Percentiles rank a stretch among this genome's conserved stretches.
Conservation (phyloP, 345 rosid species). For the Euphorbia lathyris region DNA sequence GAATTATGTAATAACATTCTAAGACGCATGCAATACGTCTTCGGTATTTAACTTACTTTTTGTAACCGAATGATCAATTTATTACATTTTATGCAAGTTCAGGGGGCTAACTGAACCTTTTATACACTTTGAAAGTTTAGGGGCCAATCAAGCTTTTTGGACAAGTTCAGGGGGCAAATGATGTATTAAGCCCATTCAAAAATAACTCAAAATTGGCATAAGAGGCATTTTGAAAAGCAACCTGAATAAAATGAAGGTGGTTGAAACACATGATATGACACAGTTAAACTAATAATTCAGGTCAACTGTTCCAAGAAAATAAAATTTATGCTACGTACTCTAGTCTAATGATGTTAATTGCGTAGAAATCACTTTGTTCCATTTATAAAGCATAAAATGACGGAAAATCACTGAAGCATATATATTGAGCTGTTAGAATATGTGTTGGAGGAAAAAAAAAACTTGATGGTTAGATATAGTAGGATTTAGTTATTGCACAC, state of each 20-base stretch:
- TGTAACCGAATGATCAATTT: too few relatives aligned
- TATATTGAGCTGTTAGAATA: background rate
- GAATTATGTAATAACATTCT: too few relatives aligned
- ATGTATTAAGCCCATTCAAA: too few relatives aligned
- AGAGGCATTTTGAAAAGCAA: too few relatives aligned
- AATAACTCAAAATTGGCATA: too few relatives aligned
- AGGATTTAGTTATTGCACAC: background rate
- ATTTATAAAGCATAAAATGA: background rate
- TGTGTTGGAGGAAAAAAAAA: background rate
- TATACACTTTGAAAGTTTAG: too few relatives aligned
- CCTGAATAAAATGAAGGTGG: background rate
- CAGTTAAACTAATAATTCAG: background rate
- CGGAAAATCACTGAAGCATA: background rate
- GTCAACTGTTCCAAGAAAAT: background rate
- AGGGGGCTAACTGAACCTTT: too few relatives aligned
- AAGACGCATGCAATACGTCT: too few relatives aligned
- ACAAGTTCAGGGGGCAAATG: too few relatives aligned
- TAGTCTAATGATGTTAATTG: background rate
- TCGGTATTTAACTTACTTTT: too few relatives aligned
- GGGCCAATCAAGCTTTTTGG: too few relatives aligned
- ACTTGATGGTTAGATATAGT: background rate
- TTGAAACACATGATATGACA: background rate
- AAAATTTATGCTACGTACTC: constrained; percentile 1
- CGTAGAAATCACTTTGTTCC: background rate
- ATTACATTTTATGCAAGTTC: too few relatives aligned